These are phyloP conservation scores for Xylaria curta DNA, from an alignment of 495 filamentous ascomycete species.

Conservation along the genomic window DNA sequence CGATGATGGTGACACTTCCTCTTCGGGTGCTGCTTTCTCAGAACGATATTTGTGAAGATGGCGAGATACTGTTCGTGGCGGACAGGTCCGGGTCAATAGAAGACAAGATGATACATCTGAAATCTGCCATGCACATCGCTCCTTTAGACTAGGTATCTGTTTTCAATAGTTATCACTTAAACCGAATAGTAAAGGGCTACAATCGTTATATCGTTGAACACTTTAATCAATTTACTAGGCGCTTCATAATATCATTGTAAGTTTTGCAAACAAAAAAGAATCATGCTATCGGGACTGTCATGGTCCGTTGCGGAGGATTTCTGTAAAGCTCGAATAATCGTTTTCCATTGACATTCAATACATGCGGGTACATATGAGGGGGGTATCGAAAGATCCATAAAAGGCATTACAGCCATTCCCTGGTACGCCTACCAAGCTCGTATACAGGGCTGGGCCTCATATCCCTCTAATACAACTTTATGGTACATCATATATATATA, in stretches of 20 bases:
- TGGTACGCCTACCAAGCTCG: background rate
- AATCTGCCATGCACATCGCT: too few species aligned
- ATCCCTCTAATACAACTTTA: constrained; percentile 5
- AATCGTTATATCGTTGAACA: background rate
- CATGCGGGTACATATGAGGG: constrained; percentile 8
- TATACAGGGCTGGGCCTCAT: background rate
- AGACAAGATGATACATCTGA: too few species aligned
- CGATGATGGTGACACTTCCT: too few species aligned
- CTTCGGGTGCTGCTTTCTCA: too few species aligned
- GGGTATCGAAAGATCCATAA: constrained; percentile 22
- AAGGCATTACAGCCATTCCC: background rate
- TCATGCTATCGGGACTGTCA: background rate
- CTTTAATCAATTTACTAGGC: background rate
- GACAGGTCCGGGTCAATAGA: too few species aligned
- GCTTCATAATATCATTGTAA: background rate
- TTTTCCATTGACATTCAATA: background rate
- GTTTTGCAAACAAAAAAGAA: background rate
- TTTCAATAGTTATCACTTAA: background rate
- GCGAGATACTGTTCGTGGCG: too few species aligned
- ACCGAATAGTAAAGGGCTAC: background rate
- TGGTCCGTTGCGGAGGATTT: background rate
- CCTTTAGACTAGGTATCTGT: background rate
- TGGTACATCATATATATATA: constrained; percentile 22
- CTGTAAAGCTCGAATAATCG: too few species aligned
- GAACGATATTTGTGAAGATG: too few species aligned